Percentiles rank a stretch among this genome's conserved stretches.
Conservation (phyloP, 2,329 filamentous ascomycete genomes). For the Alternaria alternata region DNA sequence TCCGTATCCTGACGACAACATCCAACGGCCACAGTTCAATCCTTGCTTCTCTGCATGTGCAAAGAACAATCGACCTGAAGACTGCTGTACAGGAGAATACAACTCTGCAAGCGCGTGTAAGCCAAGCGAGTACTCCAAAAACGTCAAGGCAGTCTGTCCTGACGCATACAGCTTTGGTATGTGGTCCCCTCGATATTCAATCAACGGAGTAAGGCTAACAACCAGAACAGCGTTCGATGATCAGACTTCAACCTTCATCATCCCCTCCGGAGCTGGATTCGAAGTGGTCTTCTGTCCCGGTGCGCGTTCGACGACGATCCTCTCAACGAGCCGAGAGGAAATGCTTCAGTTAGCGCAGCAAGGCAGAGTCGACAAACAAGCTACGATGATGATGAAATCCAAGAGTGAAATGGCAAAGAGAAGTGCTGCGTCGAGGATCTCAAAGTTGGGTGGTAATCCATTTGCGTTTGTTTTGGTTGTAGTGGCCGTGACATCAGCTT, state of each 20-base stretch:
- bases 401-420: conserved; percentile 28
- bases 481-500: background rate
- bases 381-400: conserved; percentile 26
- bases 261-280: conserved; percentile 74
- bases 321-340: conserved; percentile 49
- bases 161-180: conserved; percentile 84
- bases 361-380: conserved; percentile 41
- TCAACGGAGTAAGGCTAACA: conserved; percentile 2
- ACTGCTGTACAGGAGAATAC: conserved; percentile 79
- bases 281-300: conserved; percentile 80
- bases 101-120: conserved; percentile 69
- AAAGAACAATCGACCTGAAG: conserved; percentile 69
- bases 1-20: conserved; percentile 79
- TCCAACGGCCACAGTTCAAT: conserved; percentile 74
- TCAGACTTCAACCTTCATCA: conserved; percentile 65
- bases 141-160: conserved; percentile 78
- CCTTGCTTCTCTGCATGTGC: conserved; percentile 82
- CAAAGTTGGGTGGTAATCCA: conserved; percentile 11
- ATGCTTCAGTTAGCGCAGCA: conserved; percentile 45
- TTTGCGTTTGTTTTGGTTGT: conserved; percentile 19
- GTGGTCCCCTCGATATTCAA: conserved; percentile 34
- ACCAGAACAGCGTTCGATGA: conserved; percentile 62
- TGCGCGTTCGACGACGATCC: conserved; percentile 59
- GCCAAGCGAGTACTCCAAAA: conserved; percentile 72
- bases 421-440: conserved; percentile 21